Evolutionary conservation across 331 rosid genomes (phyloP), one percentile per base, ranked within the genome.

Genomic region (Arachis monticola): DNA sequence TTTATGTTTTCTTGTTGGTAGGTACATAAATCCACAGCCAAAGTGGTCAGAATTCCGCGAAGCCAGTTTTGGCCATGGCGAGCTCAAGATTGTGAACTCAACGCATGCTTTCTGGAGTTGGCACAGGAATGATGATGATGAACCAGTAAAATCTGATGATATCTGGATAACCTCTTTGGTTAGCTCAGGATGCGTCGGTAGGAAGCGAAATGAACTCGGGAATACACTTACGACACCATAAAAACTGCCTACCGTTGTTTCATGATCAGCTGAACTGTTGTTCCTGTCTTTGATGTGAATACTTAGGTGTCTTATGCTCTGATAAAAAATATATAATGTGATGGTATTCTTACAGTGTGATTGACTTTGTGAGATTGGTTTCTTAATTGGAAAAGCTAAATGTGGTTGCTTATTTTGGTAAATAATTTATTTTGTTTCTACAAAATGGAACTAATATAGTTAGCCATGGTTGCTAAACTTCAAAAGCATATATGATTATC

Each of bases 31-130:
- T 47, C 93, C 95, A n/a, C 86, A 80, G 67, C 97, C 98, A 0
- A 83, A 82, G 76, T 93, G 98, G 98, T 93, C 98, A 35, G 85
- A 77, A 22, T 93, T 93, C 74, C 89, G 90, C 1, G 98, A 93
- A 80, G 96, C 97, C 58, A 93, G 98, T 79, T 93, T 93, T 1
- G 97, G 98, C 58, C 98, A 93, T 0, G 98, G 98, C 5, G 97
- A 93, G 86, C 92, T 93, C 8, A 86, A 79, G 76, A 72, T 93
- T 50, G 89, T 82, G 60, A 93, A 93, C 77, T 80, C 97, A 3
- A 81, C 96, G 14, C 97, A 89, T 80, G 89, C 96, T 45, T 85
- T 89, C 55, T 93, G 98, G 98, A 89, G 89, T 82, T 93, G 98
- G 97, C 98, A 93, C 84, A 84, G 98, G 80, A 93, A 93, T 65